Evolutionary conservation across 768 basidiomycete genomes (phyloP).

Genomic region (Tephrocybe rancida): DNA sequence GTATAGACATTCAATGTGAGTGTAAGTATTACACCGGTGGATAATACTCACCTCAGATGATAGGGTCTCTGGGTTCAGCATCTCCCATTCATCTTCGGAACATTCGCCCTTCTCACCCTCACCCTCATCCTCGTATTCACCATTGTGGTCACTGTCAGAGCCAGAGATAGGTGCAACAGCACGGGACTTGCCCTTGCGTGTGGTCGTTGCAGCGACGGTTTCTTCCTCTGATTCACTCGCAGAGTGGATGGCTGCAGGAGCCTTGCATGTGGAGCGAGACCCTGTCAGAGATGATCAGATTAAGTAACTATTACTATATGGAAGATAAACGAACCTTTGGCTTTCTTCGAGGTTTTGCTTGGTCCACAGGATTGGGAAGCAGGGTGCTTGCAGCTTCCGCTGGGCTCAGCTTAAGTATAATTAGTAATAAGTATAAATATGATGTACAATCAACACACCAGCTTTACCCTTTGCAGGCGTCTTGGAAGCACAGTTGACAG

Average conservation of each 20-base stretch:
- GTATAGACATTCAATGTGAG: background rate
- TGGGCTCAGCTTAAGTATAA: no score
- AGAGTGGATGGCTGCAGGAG: background rate
- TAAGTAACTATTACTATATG: no score
- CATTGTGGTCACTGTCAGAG: background rate
- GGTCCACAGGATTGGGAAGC: no score
- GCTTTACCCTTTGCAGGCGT: no score
- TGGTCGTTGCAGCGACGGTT: no score
- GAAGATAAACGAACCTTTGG: no score
- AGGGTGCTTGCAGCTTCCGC: no score
- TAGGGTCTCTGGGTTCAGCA: background rate
- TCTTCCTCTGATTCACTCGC: background rate
- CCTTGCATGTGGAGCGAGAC: background rate
- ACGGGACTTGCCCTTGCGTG: background rate
- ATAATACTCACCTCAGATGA: conserved; percentile 1
- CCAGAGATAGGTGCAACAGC: background rate
- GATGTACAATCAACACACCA: no score
- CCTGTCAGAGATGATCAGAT: no score
- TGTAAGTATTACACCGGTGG: background rate
- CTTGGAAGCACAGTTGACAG: no score
- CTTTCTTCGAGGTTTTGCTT: no score
- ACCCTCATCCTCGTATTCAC: background rate
- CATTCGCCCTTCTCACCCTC: background rate
- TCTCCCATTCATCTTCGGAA: background rate
- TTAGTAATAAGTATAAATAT: no score